Conservation (phyloP, 108 stramenopile genomes). For the Nannochloropsis gaditana region DNA sequence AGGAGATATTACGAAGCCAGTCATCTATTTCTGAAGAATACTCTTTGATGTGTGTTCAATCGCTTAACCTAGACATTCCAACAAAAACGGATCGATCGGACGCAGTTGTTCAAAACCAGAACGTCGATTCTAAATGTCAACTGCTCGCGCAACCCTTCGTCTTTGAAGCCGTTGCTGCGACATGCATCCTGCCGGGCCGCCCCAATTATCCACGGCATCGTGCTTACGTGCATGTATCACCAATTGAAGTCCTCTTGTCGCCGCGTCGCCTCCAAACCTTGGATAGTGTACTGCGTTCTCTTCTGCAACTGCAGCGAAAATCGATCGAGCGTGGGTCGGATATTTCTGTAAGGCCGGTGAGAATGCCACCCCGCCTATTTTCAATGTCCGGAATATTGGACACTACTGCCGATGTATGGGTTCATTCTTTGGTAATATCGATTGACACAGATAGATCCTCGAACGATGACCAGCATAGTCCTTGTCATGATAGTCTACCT, state of each 20-base stretch:
- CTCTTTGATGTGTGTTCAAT: neutral
- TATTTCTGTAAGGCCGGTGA: neutral
- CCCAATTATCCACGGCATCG: neutral
- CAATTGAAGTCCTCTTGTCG: neutral
- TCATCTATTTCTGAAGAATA: neutral
- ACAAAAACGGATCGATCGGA: neutral
- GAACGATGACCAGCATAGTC: neutral
- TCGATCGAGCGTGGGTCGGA: neutral
- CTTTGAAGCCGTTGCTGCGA: neutral
- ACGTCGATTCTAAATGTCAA: neutral
- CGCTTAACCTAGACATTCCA: neutral
- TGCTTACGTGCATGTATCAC: neutral
- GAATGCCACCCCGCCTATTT: neutral
- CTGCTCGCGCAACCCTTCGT: neutral
- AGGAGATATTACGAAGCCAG: neutral
- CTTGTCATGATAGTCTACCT: neutral
- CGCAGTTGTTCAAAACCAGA: neutral
- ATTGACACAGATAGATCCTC: neutral
- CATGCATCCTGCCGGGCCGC: neutral
- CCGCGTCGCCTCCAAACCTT: neutral
- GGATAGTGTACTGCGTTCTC: neutral
- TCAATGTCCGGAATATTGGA: neutral
- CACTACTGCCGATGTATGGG: neutral
- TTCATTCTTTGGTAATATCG: neutral
- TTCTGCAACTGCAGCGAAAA: neutral